Evolutionary conservation across 495 filamentous ascomycete species (phyloP), one percentile per base, ranked within the genome.

Genomic region (Chaetomium tenue): DNA sequence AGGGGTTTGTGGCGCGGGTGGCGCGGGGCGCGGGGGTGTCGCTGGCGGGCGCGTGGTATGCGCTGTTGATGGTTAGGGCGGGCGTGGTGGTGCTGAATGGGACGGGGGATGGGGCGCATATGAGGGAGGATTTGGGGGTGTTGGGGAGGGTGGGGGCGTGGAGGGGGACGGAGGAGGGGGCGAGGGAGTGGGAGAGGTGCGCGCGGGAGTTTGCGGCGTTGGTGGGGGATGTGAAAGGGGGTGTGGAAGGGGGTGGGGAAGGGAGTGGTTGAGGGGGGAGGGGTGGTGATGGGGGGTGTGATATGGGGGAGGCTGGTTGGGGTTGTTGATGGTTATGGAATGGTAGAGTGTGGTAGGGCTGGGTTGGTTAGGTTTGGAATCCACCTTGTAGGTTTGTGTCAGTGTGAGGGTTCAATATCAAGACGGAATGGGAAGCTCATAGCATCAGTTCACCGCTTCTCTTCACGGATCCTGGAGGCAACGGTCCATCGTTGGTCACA

Each of bases 81-180:
- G 77, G 76, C 12, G 80, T 86, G 15, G 77, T 81, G 2, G 77
- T 92, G 33, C 71, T 93, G 67, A 86, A 92, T 71, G 91, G 91
- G 30, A 93, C 89, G 6, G 89, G 79, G 30, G 84, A 82, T 42
- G 71, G 76, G 65, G 77, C 67, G 58, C 84, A 83, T 44, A 93
- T 93, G 90, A 76, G 71, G 64, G 81, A 79, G 46, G 89, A 93
- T 73, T 68, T 92, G 63, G 79, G 81, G 48, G 83, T 81, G 4
- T 66, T 83, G n/a, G 74, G 76, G 60, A 75, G 67, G 44, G 76
- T 90, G 42, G 76, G 79, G 63, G 66, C 64, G 56, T 86, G 84
- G 67, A 76, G 77, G 23, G 73, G 73, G 66, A 75, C 69, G 20
- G 74, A 80, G 12, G 61, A 70, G 39, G 75, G 77, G 56, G 75